These are phyloP conservation scores for Candida frijolesensis DNA, from an alignment of 1,139 yeast genomes.

Conservation along the genomic window DNA sequence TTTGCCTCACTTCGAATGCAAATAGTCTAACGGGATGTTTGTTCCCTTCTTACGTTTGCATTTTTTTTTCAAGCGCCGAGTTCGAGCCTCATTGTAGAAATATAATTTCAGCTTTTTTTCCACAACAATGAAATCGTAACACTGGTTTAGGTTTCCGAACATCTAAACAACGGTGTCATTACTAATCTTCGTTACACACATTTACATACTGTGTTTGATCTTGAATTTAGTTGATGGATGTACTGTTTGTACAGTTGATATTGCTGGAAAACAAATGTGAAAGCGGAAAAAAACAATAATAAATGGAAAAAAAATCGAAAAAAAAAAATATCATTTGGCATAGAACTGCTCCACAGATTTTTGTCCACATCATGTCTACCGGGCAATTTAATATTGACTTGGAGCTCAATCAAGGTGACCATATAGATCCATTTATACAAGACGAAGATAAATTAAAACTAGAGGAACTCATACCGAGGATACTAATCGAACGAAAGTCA, in stretches of 20 bases:
- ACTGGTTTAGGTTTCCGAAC: too few relatives aligned
- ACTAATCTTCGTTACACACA: too few relatives aligned
- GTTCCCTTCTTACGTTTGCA: too few relatives aligned
- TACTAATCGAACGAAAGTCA: conserved; percentile 40
- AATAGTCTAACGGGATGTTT: too few relatives aligned
- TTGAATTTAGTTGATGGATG: too few relatives aligned
- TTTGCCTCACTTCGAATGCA: too few relatives aligned
- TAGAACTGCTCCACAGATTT: background rate
- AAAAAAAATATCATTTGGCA: background rate
- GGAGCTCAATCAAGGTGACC: conserved; percentile 26
- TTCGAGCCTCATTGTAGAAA: too few relatives aligned
- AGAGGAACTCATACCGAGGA: conserved; percentile 45
- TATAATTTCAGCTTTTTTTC: too few relatives aligned
- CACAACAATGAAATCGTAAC: too few relatives aligned
- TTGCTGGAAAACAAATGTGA: background rate
- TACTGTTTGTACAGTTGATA: background rate
- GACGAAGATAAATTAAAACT: conserved; percentile 43
- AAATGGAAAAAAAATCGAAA: background rate
- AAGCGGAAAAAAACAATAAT: background rate
- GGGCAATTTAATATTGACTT: conserved; percentile 25
- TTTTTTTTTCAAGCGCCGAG: too few relatives aligned
- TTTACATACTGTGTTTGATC: too few relatives aligned
- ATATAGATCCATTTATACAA: conserved; percentile 40
- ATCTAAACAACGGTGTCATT: too few relatives aligned
- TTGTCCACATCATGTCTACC: conserved; percentile 6